Base-by-base conservation (phyloP, 2,329 filamentous ascomycete genomes). In the Kalmusia sp. region DNA sequence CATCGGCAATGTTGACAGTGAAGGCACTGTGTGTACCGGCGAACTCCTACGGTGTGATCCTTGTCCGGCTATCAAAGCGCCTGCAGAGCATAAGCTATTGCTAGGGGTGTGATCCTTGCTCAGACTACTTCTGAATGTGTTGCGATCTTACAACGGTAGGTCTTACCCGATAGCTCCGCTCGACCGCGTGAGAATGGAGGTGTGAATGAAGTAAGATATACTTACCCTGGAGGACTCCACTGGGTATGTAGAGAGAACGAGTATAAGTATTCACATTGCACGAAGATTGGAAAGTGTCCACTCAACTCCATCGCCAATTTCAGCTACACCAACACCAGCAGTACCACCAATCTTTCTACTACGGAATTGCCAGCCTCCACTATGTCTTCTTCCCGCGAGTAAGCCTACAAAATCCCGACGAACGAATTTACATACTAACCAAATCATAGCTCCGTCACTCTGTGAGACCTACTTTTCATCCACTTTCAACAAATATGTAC, bases 381-480 rank as follows among this genome's bases (percentile, higher is more conserved):
- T 1, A 44, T 44, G 40, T 44, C 40, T 30, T 19, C 25, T 27
- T 44, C 40, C 27, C 37, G 37, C 37, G 37, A 40, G 37, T 40
- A 40, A 40, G 21, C 2, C 9, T 8, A 11, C 17, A 24, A 35
- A 2, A 3, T 19, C 33, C 15, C 11, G 8, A 14, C 22, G 4
- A 33, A 33, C 27, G 6, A 15, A 11, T 25, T n/a, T n/a, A 2
- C 7, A 40, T 14, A 40, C 37, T 40, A 11, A 40, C 21, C 7
- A 4, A 7, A 6, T 25, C 9, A 21, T 14, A 40, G 37, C 37
- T 25, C 37, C 21, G 37, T 40, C 12, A 21, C 37, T n/a, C 24
- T 11, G 37, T 22, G 44, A 31, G 19, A n/a, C 5, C 21, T 25
- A 6, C n/a, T 12, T n/a, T 24, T 6, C 25, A 17, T 54, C 40